Percentiles rank a stretch among this genome's conserved stretches.
These are phyloP conservation scores for Phellinidium pouzarii DNA, from an alignment of 1,284 basidiomycete genomes.

Conservation along the genomic window DNA sequence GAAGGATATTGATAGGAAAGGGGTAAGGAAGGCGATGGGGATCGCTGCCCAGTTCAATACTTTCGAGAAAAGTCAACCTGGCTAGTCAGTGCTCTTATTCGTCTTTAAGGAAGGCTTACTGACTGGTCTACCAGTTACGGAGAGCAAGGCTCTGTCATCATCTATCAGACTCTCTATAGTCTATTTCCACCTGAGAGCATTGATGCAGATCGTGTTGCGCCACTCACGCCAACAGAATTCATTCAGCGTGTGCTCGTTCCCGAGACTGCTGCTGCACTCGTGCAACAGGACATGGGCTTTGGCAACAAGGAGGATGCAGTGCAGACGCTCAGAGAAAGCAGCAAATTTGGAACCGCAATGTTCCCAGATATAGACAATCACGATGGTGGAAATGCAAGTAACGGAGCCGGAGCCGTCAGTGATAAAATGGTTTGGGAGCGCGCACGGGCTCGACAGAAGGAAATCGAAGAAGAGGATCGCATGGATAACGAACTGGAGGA, in stretches of 20 bases:
- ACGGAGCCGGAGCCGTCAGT: conserved; percentile 22
- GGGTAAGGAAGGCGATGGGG: conserved; percentile 55
- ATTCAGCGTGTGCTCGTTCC: conserved; percentile 68
- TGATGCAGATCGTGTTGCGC: conserved; percentile 43
- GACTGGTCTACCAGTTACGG: conserved; percentile 52
- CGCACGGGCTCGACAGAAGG: conserved; percentile 49
- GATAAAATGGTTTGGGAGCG: conserved; percentile 22
- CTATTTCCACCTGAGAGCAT: conserved; percentile 62
- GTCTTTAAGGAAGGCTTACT: conserved; percentile 4
- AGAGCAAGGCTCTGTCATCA: conserved; percentile 69
- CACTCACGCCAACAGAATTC: conserved; percentile 64
- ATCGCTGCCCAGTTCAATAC: conserved; percentile 65
- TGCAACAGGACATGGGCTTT: conserved; percentile 58
- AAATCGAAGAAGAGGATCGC: conserved; percentile 35
- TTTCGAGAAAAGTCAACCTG: conserved; percentile 72
- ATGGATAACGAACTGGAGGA: conserved; percentile 22
- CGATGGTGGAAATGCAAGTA: conserved; percentile 30
- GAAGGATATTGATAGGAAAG: conserved; percentile 53
- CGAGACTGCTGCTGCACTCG: conserved; percentile 64
- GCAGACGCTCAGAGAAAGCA: conserved; percentile 60
- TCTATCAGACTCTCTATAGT: conserved; percentile 67
- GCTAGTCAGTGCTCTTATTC: conserved; percentile 56
- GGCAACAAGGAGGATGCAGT: conserved; percentile 40
- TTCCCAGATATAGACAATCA: conserved; percentile 55
- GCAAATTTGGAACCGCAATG: conserved; percentile 72